Percentiles rank a stretch among this genome's conserved stretches.
These are phyloP conservation scores for Climacium dendroides DNA, from an alignment of 225 moss, liverwort and hornwort genomes.

Conservation along the genomic window DNA sequence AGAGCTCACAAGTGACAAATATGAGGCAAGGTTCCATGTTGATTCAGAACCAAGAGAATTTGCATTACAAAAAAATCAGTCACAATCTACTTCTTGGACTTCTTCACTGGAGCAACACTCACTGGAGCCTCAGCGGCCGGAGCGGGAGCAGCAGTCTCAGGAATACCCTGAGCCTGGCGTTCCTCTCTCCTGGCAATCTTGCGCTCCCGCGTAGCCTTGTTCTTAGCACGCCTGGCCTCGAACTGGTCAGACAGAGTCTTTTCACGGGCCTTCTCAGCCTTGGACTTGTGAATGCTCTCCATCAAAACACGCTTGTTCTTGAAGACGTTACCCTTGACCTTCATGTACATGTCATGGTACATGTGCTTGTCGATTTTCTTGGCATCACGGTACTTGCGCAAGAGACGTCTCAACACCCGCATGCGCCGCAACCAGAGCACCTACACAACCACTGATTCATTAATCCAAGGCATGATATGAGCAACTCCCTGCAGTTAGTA, in stretches of 20 bases:
- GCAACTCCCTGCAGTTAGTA: background rate
- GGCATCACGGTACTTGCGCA: conserved; percentile 46
- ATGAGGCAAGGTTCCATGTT: background rate
- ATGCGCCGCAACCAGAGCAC: conserved; percentile 40
- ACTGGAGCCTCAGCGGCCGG: background rate
- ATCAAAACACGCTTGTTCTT: conserved; percentile 91
- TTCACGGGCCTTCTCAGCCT: conserved; percentile 88
- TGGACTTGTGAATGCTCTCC: conserved; percentile 86
- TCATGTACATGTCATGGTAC: conserved; percentile 97
- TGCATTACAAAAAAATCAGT: background rate
- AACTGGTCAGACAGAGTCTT: conserved; percentile 88
- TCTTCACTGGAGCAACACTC: conserved; percentile 9
- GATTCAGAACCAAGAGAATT: background rate
- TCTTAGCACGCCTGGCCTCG: conserved; percentile 86
- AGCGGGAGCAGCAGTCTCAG: conserved; percentile 6
- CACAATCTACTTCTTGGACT: conserved; percentile 34
- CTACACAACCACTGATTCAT: background rate
- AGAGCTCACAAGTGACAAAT: no score
- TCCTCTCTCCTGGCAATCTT: conserved; percentile 88
- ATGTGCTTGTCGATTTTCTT: conserved; percentile 96
- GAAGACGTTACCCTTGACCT: conserved; percentile 87
- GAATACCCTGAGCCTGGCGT: conserved; percentile 69
- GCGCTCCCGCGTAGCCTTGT: conserved; percentile 78
- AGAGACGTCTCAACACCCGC: conserved; percentile 29
- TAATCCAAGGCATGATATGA: background rate